Base-by-base conservation (phyloP, 768 basidiomycete genomes). In the Gloeopeniophorella convolvens region DNA sequence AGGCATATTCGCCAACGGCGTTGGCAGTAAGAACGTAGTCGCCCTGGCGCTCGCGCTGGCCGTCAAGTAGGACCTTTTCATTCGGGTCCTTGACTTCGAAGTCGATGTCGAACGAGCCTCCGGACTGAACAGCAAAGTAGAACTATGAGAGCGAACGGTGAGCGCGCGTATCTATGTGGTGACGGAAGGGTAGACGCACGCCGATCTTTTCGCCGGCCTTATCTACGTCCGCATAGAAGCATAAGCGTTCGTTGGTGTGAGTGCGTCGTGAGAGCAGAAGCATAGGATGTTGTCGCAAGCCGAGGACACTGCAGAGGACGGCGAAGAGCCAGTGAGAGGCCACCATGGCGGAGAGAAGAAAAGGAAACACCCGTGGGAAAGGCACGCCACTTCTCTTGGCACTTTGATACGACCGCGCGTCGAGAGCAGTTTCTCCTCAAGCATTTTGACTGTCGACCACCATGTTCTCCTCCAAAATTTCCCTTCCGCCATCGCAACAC, bases 1-100 rank as follows among this genome's bases (percentile, higher is more conserved):
- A 98, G 5, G 94, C 66, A 64, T 91, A 92, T 76, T 92, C 89
- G 59, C 89, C 89, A 65, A 84, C 76, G 16, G 78, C 78, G 69
- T 96, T 95, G 16, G 92, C 96, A 3, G 96, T 98, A 55, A 98
- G 78, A 47, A 99, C 90, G 62, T 86, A 98, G 79, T 99, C 96
- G 28, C 96, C 96, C 58, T 96, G 92, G 27, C 89, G 83, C 62
- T 98, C 95, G 23, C 85, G 81, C 59, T 77, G 70, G 45, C 93
- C 96, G 44, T 94, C 88, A 39, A 99, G 80, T 21, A 98, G 67
- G 28, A 94, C 71, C 65, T 84, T 89, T 62, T 90, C 88, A 51
- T 81, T 83, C 6, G 96, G 95, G 66, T 95, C 92, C 59, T 85
- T 92, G 57, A 97, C 77, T 55, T 89, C 84, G 64, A 86, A 96